These are phyloP conservation scores for Auricularia auricula-judae DNA, from an alignment of 768 basidiomycete genomes.

Conservation along the genomic window DNA sequence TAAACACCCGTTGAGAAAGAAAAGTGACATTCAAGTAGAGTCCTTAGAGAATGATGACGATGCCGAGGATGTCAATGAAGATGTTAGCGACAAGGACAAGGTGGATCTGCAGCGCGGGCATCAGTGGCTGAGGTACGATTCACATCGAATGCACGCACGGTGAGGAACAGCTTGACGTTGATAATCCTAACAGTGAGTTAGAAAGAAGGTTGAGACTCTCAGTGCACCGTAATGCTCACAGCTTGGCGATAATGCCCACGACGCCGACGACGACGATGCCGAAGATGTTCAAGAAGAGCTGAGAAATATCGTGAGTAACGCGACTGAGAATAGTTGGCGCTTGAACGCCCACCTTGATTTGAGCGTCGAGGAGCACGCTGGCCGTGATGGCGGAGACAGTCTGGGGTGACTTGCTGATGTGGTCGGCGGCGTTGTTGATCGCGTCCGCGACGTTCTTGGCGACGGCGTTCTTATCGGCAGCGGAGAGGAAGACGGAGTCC, in stretches of 20 bases:
- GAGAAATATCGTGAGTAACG: no score
- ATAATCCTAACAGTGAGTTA: neutral
- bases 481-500: neutral
- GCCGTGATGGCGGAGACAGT: neutral
- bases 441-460: neutral
- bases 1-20: no score
- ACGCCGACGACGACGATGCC: neutral
- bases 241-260: neutral
- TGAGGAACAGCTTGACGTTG: neutral
- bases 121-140: neutral
- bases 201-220: neutral
- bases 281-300: neutral
- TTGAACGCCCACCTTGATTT: neutral
- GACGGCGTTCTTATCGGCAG: neutral
- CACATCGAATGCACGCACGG: neutral
- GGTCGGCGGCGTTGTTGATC: neutral
- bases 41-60: neutral
- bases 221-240: neutral
- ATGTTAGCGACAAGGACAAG: neutral
- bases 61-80: neutral
- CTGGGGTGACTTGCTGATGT: neutral
- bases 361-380: neutral
- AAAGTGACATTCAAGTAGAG: no score
- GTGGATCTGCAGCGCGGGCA: neutral
- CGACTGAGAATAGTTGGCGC: no score